phyloP scores from a whole-genome alignment of 306 rosid genomes.

The Crataegus laevigata region DNA sequence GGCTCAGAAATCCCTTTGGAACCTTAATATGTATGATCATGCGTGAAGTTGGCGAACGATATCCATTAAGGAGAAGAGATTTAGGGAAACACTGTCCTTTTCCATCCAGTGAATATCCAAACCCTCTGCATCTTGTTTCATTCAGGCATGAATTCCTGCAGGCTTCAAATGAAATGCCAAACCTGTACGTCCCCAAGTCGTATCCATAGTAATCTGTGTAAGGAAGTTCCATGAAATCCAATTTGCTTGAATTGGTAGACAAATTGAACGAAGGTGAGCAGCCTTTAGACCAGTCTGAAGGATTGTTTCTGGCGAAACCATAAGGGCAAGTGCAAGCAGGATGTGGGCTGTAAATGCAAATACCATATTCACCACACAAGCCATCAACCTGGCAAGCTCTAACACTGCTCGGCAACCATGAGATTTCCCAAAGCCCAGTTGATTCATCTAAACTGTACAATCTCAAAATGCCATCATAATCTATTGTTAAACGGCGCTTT shows the following conservation, averaged over 20 bases:
- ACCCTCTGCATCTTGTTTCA: slow-evolving; percentile 14
- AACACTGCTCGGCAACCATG: slow-evolving; percentile 10
- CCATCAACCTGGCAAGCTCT: slow-evolving; percentile 17
- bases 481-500: slow-evolving; percentile 15
- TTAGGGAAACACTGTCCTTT: slow-evolving; percentile 24
- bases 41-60: background rate
- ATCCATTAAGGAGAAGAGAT: slow-evolving; percentile 20
- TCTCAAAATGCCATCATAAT: slow-evolving; percentile 22
- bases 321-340: slow-evolving; percentile 32
- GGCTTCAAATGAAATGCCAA: slow-evolving; percentile 6
- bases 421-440: slow-evolving; percentile 6
- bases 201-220: slow-evolving; percentile 27
- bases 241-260: background rate
- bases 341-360: slow-evolving; percentile 14
- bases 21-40: slow-evolving; percentile 17
- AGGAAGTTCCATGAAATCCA: slow-evolving; percentile 24
- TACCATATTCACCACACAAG: slow-evolving; percentile 27
- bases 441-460: slow-evolving; percentile 14
- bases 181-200: background rate
- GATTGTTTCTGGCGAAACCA: slow-evolving; percentile 12
- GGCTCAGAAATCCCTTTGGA: background rate
- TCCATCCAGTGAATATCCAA: slow-evolving; percentile 30
- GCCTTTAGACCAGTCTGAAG: slow-evolving; percentile 31
- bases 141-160: slow-evolving; percentile 20
- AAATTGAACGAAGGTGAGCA: slow-evolving; percentile 22